Percentiles rank a stretch among this genome's conserved stretches.
Evolutionary conservation across 352 stramenopile genomes (phyloP).

Genomic region (Phytophthora macrochlamydospora): DNA sequence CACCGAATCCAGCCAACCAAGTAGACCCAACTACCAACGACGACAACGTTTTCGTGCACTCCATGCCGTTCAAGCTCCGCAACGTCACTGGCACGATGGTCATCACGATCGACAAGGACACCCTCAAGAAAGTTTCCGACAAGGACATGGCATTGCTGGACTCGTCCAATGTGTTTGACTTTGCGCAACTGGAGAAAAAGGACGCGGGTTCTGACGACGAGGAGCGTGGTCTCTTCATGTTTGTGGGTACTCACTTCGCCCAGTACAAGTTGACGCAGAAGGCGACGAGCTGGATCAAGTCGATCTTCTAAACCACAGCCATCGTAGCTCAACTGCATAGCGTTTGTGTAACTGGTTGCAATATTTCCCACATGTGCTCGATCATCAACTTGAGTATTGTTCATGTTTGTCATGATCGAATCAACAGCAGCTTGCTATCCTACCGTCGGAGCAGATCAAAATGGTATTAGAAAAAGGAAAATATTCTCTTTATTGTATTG

Average conservation of each 20-base stretch:
- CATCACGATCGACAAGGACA: constrained; percentile 3
- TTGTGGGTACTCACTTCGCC: neutral
- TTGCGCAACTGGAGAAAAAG: neutral
- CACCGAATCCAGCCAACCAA: neutral
- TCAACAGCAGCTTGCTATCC: too few species aligned
- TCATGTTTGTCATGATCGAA: too few species aligned
- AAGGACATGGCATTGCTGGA: neutral
- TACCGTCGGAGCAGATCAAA: too few species aligned
- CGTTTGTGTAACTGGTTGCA: too few species aligned
- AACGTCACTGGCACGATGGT: constrained; percentile 1
- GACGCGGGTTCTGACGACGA: neutral
- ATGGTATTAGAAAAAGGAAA: too few species aligned
- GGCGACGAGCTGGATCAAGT: neutral
- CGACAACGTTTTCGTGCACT: constrained; percentile 3
- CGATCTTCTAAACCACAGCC: neutral
- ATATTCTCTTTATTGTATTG: too few species aligned
- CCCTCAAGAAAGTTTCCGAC: neutral
- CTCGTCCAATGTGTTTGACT: constrained; percentile 1
- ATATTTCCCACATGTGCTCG: too few species aligned
- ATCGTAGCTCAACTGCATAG: too few species aligned
- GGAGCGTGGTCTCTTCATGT: neutral
- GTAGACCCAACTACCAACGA: neutral
- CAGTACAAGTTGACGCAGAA: neutral
- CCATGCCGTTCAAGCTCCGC: neutral
- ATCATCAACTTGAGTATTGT: too few species aligned